Percentiles rank a stretch among this genome's conserved stretches.
Evolutionary conservation across 2,329 filamentous ascomycete genomes (phyloP).

Genomic region (Fusarium azukiicola): DNA sequence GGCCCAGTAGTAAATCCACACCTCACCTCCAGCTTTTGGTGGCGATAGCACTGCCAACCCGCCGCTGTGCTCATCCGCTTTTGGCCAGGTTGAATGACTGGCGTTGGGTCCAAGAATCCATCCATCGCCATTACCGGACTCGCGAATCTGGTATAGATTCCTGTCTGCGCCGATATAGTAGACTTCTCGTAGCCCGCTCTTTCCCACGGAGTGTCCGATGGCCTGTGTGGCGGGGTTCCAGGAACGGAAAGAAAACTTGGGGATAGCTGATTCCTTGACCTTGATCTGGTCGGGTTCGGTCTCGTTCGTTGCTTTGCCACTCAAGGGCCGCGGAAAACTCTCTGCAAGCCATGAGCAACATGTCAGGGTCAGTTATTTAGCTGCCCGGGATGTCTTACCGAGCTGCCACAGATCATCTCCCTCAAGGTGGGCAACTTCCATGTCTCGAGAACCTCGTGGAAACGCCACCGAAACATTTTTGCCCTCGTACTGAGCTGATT

Average conservation of each 20-base stretch:
- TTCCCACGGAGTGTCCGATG: background rate
- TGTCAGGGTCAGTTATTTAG: accelerated
- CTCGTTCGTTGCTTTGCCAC: background rate
- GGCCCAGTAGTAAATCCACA: conserved; percentile 1
- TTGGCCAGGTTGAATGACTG: background rate
- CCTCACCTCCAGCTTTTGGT: background rate
- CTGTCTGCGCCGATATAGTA: background rate
- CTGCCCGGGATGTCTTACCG: background rate
- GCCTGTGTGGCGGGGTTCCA: background rate
- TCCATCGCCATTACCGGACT: background rate
- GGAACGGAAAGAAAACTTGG: background rate
- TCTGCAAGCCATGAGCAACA: background rate
- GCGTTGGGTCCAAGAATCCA: background rate
- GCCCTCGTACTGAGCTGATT: background rate
- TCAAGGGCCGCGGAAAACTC: background rate
- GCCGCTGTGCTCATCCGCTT: background rate
- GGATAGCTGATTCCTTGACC: background rate
- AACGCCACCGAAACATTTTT: background rate
- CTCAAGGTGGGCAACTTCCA: background rate
- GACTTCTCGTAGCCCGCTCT: background rate
- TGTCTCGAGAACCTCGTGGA: background rate
- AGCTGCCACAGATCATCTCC: background rate
- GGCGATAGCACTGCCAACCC: background rate
- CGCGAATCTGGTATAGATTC: background rate
- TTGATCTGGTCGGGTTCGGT: background rate